phyloP scores from a whole-genome alignment of 164 flowering plant species.

The Hamamelis virginiana region DNA sequence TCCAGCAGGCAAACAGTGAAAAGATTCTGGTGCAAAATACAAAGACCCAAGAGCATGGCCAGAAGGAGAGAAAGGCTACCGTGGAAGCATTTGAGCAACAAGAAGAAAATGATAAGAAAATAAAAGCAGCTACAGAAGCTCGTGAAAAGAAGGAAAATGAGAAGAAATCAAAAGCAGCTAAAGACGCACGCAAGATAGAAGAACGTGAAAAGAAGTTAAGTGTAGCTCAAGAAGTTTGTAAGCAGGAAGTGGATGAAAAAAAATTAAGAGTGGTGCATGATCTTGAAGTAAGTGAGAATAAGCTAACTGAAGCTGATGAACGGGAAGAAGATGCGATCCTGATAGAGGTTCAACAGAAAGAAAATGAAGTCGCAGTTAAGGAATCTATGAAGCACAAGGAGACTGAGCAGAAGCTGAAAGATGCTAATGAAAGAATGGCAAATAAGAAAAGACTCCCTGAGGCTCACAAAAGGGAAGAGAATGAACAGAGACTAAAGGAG shows the following conservation, averaged over 20 bases:
- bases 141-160: slow-evolving; percentile 17
- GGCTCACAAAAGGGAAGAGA: slow-evolving; percentile 11
- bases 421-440: slow-evolving; percentile 16
- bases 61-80: slow-evolving; percentile 7
- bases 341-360: slow-evolving; percentile 21
- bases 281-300: slow-evolving; percentile 17
- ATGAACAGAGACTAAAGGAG: slow-evolving; percentile 11
- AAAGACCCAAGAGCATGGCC: slow-evolving; percentile 9
- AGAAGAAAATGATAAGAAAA: slow-evolving; percentile 20
- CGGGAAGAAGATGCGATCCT: slow-evolving; percentile 19
- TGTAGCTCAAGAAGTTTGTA: slow-evolving; percentile 13
- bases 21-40: slow-evolving; percentile 14
- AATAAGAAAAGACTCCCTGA: slow-evolving; percentile 16
- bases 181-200: slow-evolving; percentile 16
- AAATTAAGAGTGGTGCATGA: slow-evolving; percentile 12
- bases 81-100: slow-evolving; percentile 12
- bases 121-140: slow-evolving; percentile 22
- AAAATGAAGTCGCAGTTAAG: slow-evolving; percentile 14
- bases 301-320: slow-evolving; percentile 11
- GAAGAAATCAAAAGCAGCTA: slow-evolving; percentile 17
- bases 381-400: slow-evolving; percentile 9
- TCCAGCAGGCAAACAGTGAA: slow-evolving; percentile 18
- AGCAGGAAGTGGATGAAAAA: slow-evolving; percentile 16
- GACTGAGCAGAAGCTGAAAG: slow-evolving; percentile 4
- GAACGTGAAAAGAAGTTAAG: slow-evolving; percentile 28